Evolutionary conservation across 2,329 filamentous ascomycete genomes (phyloP).

Genomic region (Aspergillus floridensis): DNA sequence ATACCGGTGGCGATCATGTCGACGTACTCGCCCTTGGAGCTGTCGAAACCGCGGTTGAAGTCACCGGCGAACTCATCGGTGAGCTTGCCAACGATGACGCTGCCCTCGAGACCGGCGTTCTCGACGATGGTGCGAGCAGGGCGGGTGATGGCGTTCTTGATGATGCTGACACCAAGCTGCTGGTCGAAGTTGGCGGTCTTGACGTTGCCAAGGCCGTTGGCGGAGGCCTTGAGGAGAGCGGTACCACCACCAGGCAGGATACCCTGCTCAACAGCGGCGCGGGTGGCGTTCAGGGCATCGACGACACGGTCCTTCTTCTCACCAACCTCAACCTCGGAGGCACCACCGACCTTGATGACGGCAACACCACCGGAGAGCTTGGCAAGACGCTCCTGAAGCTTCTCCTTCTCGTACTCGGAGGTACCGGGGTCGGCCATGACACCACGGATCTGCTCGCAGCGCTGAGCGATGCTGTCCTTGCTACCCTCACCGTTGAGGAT

Average conservation of each 20-base stretch:
- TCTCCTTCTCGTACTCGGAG: conserved; percentile 99
- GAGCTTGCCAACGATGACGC: conserved; percentile 95
- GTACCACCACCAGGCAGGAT: conserved; percentile 98
- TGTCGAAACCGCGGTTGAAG: conserved; percentile 99
- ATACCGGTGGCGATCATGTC: conserved; percentile 98
- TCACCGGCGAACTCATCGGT: conserved; percentile 86
- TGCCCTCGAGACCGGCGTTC: conserved; percentile 94
- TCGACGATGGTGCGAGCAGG: conserved; percentile 94
- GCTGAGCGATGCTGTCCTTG: conserved; percentile 91
- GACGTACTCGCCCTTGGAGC: conserved; percentile 93
- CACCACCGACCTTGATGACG: conserved; percentile 97
- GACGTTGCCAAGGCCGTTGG: conserved; percentile 77
- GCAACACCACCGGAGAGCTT: conserved; percentile 99
- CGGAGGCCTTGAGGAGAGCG: conserved; percentile 93
- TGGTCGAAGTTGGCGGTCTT: conserved; percentile 97
- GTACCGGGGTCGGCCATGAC: conserved; percentile 92
- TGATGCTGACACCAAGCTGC: conserved; percentile 94
- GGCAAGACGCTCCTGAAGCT: conserved; percentile 98
- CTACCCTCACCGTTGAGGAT: conserved; percentile 93
- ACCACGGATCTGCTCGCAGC: conserved; percentile 98
- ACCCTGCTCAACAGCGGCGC: conserved; percentile 97
- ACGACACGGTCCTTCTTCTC: conserved; percentile 99
- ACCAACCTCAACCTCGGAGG: conserved; percentile 96
- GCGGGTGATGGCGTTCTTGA: conserved; percentile 96
- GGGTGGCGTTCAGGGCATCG: conserved; percentile 95